Evolutionary conservation across 1,284 basidiomycete genomes (phyloP), one percentile per base, ranked within the genome.

Genomic region (Ganoderma leucocontextum): DNA sequence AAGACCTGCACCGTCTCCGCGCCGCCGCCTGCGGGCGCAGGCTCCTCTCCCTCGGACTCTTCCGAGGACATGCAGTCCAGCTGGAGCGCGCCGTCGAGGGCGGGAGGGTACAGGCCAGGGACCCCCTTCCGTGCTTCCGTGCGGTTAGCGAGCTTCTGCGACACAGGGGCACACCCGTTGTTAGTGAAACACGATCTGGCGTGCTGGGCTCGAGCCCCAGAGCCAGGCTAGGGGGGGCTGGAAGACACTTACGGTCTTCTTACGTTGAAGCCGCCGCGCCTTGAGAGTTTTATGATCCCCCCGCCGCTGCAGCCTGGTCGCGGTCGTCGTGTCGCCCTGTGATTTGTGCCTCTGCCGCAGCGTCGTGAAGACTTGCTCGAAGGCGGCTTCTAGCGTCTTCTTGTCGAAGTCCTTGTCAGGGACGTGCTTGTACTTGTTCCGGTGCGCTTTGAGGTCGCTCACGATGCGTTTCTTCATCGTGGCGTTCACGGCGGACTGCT

Each of bases 41-140:
- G 80, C 33, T 79, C 78, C 60, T 89, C 90, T 53, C 79, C 80
- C 67, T 88, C 86, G 17, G 91, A 93, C 75, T 93, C 91, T 71
- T 93, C 91, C 38, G 89, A 91, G 19, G 91, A 93, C 89, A 93
- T 92, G 76, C 91, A 93, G 59, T 92, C 92, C 19, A 87, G 70
- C 67, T 90, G 87, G 64, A 93, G 79, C 9, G 91, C 91, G 19
- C 86, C 85, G 72, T 92, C 89, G 74, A 93, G 93, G 17, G 80
- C 83, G 13, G 86, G 80, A 76, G 91, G 86, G 63, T 87, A 83
- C 68, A 91, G 90, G 0, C 75, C 80, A 36, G 78, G 78, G 29
- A 87, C 77, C 63, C 83, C 85, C 72, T 87, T 80, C 29, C 91
- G 85, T 35, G 86, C 82, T 33, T 87, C 87, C 8, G 84, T 82